Conservation (phyloP, 2,329 filamentous ascomycete genomes). For the Cladophialophora psammophila region DNA sequence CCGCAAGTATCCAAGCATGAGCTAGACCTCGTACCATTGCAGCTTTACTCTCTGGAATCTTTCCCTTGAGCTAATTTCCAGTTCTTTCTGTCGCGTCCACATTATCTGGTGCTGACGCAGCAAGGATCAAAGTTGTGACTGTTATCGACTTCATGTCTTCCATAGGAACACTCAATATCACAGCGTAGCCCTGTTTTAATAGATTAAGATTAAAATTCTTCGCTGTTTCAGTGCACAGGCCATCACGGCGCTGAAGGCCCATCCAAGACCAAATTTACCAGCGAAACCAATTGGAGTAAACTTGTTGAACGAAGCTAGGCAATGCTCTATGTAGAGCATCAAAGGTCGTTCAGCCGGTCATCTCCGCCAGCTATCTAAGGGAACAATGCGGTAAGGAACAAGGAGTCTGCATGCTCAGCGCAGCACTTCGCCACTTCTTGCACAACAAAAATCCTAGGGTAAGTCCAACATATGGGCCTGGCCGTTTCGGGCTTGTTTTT, state of each 20-base stretch:
- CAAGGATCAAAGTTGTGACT: slow-evolving; percentile 17
- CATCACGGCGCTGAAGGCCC: neutral
- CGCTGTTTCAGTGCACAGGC: neutral
- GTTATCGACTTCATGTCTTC: slow-evolving; percentile 13
- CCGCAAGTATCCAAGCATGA: slow-evolving; percentile 18
- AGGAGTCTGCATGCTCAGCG: slow-evolving; percentile 4
- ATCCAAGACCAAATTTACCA: slow-evolving; percentile 1
- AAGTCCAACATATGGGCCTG: slow-evolving; percentile 19
- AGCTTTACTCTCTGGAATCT: slow-evolving; percentile 11
- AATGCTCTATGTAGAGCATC: slow-evolving; percentile 9
- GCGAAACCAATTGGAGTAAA: slow-evolving; percentile 5
- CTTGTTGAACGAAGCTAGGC: slow-evolving; percentile 1
- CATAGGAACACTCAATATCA: slow-evolving; percentile 11
- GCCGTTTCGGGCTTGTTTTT: neutral
- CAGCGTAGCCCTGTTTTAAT: slow-evolving; percentile 8
- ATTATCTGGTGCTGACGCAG: slow-evolving; percentile 8
- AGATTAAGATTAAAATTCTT: slow-evolving; percentile 15
- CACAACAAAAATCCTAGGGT: slow-evolving; percentile 13
- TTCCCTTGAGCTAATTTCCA: slow-evolving; percentile 5
- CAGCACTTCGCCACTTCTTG: slow-evolving; percentile 8
- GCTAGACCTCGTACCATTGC: slow-evolving; percentile 2
- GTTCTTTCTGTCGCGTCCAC: slow-evolving; percentile 19
- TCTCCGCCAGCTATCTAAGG: slow-evolving; percentile 5
- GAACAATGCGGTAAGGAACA: slow-evolving; percentile 15
- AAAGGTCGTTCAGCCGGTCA: slow-evolving; percentile 14